Evolutionary conservation across 441 rosid genomes (phyloP).

Genomic region (Gossypium aridum): DNA sequence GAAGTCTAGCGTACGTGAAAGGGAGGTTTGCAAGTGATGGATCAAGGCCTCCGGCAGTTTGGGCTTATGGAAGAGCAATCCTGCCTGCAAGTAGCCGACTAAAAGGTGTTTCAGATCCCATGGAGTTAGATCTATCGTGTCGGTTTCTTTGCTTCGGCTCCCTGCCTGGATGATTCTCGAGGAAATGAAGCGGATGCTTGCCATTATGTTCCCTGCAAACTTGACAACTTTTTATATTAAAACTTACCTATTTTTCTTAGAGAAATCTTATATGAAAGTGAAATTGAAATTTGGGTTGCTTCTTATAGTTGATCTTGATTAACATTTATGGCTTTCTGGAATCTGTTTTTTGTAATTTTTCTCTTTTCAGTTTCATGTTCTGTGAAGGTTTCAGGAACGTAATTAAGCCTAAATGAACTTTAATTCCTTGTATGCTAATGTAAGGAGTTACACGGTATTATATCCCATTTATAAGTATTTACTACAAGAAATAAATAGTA

Average conservation of each 20-base stretch:
- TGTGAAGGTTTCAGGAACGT: neutral
- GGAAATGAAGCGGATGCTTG: neutral
- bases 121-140: slow-evolving; percentile 16
- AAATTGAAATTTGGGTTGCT: too few species aligned
- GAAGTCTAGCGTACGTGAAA: slow-evolving; percentile 23
- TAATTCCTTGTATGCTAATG: neutral
- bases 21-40: slow-evolving; percentile 15
- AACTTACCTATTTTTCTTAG: neutral
- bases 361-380: neutral
- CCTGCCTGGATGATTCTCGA: neutral
- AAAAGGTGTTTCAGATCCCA: slow-evolving; percentile 21
- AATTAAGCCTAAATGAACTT: neutral
- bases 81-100: neutral
- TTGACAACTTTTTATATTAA: neutral
- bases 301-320: too few species aligned
- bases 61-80: slow-evolving; percentile 24
- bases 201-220: slow-evolving; percentile 7
- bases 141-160: neutral
- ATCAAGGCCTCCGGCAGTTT: neutral
- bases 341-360: too few species aligned
- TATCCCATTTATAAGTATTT: neutral
- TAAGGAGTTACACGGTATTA: neutral
- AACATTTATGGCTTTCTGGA: too few species aligned
- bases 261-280: neutral
- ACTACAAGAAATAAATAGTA: neutral